Conservation (phyloP, 202 grass and related monocot species). For the Alloteropsis angusta region DNA sequence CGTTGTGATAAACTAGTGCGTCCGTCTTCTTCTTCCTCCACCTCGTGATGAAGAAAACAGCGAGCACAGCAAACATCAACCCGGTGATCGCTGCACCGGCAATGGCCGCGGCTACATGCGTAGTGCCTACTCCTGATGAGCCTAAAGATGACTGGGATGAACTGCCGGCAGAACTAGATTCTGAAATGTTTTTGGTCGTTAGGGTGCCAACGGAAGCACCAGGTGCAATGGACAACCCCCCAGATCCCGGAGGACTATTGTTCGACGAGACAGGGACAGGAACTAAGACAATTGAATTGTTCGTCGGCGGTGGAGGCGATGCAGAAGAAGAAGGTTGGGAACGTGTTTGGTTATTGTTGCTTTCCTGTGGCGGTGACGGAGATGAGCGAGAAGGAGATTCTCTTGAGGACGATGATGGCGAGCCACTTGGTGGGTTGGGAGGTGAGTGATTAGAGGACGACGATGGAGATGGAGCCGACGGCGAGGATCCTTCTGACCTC, state of each 20-base stretch:
- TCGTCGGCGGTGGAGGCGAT: neutral
- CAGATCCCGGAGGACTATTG: neutral
- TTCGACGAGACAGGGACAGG: slow-evolving; percentile 1
- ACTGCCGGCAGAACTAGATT: neutral
- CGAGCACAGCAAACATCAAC: slow-evolving; percentile 19
- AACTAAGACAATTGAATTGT: slow-evolving; percentile 28
- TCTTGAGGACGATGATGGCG: neutral
- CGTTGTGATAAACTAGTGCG: slow-evolving; percentile 20
- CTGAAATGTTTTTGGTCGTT: neutral
- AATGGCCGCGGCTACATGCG: slow-evolving; percentile 22
- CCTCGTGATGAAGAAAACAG: slow-evolving; percentile 11
- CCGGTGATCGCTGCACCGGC: slow-evolving; percentile 17
- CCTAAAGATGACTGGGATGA: neutral
- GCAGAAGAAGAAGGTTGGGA: neutral
- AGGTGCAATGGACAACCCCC: neutral
- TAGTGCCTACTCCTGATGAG: slow-evolving; percentile 4
- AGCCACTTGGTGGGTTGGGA: neutral
- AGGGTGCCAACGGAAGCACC: neutral
- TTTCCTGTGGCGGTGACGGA: neutral
- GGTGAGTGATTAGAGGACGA: neutral
- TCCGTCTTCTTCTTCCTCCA: slow-evolving; percentile 15
- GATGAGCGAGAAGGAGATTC: neutral
- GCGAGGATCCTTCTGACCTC: neutral
- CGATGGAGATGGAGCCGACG: slow-evolving; percentile 5
- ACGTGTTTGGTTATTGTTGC: neutral